These are phyloP conservation scores for Physcia stellaris DNA, from an alignment of 495 filamentous ascomycete genomes.

Conservation along the genomic window DNA sequence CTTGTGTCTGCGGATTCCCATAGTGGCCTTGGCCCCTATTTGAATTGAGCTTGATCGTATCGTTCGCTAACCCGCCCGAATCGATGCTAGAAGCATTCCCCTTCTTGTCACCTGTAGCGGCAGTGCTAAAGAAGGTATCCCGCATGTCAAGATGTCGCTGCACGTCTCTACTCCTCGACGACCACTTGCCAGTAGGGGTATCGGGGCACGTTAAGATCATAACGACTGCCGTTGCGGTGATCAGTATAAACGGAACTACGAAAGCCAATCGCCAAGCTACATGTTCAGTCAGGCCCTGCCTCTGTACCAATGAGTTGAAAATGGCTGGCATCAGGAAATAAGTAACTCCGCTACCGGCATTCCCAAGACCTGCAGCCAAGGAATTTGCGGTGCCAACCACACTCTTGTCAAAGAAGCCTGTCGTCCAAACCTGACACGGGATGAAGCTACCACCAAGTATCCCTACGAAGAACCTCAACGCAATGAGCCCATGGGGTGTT, in stretches of 20 bases:
- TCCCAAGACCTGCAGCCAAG: constrained; percentile 73
- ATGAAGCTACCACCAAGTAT: constrained; percentile 85
- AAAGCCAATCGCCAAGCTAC: constrained; percentile 76
- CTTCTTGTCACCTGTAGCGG: background rate
- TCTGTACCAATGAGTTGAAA: constrained; percentile 56
- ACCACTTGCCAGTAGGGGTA: constrained; percentile 71
- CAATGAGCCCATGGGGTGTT: constrained; percentile 53
- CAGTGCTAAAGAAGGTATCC: constrained; percentile 23
- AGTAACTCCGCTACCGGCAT: constrained; percentile 76
- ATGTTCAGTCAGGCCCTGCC: constrained; percentile 41
- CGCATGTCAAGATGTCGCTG: constrained; percentile 24
- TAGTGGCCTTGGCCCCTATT: constrained; percentile 36
- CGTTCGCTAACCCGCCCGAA: background rate
- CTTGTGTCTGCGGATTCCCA: constrained; percentile 30
- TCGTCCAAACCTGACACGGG: constrained; percentile 92
- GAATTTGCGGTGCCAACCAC: constrained; percentile 89
- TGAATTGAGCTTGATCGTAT: too few species aligned
- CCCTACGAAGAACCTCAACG: constrained; percentile 78
- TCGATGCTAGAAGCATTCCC: background rate
- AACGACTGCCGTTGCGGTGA: constrained; percentile 44
- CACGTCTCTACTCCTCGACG: constrained; percentile 10
- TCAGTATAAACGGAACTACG: constrained; percentile 69
- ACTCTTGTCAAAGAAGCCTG: constrained; percentile 90
- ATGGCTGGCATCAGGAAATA: constrained; percentile 90
- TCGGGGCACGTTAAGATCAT: constrained; percentile 68